These are phyloP conservation scores for Striga asiatica DNA, from an alignment of 257 asterid species.

Conservation along the genomic window DNA sequence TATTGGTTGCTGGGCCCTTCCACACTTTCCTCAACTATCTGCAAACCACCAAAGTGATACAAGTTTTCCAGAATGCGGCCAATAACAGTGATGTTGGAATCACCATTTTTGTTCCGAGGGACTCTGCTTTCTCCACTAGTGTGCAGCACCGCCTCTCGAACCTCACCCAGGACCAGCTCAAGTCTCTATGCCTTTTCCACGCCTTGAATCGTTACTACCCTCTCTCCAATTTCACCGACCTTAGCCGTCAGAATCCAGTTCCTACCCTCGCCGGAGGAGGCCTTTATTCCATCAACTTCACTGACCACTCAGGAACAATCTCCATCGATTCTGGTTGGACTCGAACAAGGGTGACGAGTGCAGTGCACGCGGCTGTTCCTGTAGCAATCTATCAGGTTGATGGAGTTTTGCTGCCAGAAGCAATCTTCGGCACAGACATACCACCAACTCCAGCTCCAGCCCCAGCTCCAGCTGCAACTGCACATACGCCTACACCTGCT, in stretches of 20 bases:
- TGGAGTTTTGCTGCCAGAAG: conserved; percentile 57
- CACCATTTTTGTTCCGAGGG: conserved; percentile 68
- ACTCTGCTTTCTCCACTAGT: conserved; percentile 42
- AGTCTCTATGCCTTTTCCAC: conserved; percentile 57
- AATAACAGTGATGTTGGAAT: conserved; percentile 65
- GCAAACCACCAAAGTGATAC: conserved; percentile 46
- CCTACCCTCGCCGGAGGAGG: conserved; percentile 51
- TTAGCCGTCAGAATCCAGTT: conserved; percentile 56
- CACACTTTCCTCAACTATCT: conserved; percentile 56
- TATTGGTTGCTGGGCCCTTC: conserved; percentile 78
- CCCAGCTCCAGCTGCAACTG: conserved; percentile 55
- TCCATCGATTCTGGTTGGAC: conserved; percentile 63
- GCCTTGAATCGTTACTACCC: conserved; percentile 63
- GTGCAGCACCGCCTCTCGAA: conserved; percentile 45
- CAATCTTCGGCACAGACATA: conserved; percentile 70
- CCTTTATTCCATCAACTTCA: conserved; percentile 36
- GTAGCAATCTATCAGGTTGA: conserved; percentile 67
- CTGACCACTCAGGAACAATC: conserved; percentile 53
- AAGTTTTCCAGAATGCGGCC: conserved; percentile 69
- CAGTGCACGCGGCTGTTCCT: conserved; percentile 62
- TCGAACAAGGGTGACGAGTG: conserved; percentile 51
- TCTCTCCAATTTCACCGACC: conserved; percentile 63
- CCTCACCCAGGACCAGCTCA: conserved; percentile 59
- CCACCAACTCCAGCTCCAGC: conserved; percentile 86
- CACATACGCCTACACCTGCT: too few species aligned